Conservation (phyloP, 352 stramenopile genomes). For the Plasmopara halstedii region DNA sequence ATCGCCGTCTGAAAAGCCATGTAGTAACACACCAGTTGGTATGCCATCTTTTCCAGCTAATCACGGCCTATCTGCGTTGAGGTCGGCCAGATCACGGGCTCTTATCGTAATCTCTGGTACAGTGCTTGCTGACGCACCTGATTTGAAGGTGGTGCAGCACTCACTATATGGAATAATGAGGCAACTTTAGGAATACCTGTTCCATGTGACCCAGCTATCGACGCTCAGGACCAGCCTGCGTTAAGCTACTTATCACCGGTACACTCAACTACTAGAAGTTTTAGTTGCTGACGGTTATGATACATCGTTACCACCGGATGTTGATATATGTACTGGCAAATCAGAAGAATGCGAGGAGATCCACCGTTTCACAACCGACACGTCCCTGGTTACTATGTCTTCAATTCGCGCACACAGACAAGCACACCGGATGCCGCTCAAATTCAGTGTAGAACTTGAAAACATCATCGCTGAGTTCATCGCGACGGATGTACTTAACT, state of each 20-base stretch:
- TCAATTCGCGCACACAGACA: not conserved
- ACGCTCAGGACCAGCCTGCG: not conserved
- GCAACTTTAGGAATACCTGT: not conserved
- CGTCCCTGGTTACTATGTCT: not conserved
- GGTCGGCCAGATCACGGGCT: not conserved
- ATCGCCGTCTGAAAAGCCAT: no score
- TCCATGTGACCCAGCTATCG: not conserved
- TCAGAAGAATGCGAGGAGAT: not conserved
- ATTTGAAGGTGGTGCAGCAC: not conserved
- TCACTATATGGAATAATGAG: not conserved
- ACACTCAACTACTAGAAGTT: not conserved
- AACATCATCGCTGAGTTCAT: not conserved
- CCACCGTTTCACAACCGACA: not conserved
- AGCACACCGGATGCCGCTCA: not conserved
- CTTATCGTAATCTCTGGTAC: not conserved
- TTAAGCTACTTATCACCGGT: not conserved
- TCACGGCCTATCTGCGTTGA: not conserved
- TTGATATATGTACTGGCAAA: not conserved
- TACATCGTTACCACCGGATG: not conserved
- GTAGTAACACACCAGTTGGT: no score
- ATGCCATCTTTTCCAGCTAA: not conserved
- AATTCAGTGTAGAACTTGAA: not conserved
- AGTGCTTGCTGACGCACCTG: not conserved
- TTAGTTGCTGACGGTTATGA: not conserved
- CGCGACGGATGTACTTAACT: not conserved